Evolutionary conservation across 257 asterid species (phyloP).

Genomic region (Capsicum pubescens): DNA sequence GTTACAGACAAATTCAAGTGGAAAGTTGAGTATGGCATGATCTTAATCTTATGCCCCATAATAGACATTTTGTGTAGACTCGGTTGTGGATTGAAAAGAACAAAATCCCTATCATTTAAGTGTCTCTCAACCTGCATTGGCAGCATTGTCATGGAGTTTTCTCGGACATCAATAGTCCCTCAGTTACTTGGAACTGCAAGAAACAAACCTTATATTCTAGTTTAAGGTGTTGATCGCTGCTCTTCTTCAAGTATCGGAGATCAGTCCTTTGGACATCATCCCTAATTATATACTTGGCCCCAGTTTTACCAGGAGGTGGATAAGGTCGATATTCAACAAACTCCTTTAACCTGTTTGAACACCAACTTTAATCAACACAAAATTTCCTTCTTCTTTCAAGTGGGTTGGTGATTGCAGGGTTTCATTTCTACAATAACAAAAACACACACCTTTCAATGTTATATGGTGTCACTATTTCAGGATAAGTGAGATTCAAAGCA

Average conservation of each 20-base stretch:
- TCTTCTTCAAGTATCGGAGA: conserved; percentile 95
- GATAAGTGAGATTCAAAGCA: conserved; percentile 95
- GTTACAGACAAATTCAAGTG: conserved; percentile 96
- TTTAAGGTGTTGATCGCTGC: conserved; percentile 95
- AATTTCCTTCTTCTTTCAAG: conserved; percentile 11
- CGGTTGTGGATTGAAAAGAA: conserved; percentile 95
- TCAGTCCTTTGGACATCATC: conserved; percentile 99
- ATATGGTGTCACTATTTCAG: conserved; percentile 98
- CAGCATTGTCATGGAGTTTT: conserved; percentile 28
- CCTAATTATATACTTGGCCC: conserved; percentile 96
- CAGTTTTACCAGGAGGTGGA: conserved; percentile 99
- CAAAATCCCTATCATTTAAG: conserved; percentile 94
- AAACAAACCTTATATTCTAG: conserved; percentile 84
- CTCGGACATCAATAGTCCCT: background rate
- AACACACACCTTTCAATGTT: conserved; percentile 84
- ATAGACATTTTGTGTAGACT: conserved; percentile 99
- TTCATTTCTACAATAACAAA: background rate
- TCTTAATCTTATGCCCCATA: conserved; percentile 98
- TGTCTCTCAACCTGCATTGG: conserved; percentile 94
- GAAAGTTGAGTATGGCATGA: conserved; percentile 98
- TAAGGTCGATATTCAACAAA: conserved; percentile 99
- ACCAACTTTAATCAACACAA: conserved; percentile 27
- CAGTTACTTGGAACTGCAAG: background rate
- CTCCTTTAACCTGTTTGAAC: conserved; percentile 80
- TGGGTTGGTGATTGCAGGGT: background rate